Evolutionary conservation across 495 filamentous ascomycete species (phyloP), one percentile per base, ranked within the genome.

Genomic region (Lentithecium fluviatile): DNA sequence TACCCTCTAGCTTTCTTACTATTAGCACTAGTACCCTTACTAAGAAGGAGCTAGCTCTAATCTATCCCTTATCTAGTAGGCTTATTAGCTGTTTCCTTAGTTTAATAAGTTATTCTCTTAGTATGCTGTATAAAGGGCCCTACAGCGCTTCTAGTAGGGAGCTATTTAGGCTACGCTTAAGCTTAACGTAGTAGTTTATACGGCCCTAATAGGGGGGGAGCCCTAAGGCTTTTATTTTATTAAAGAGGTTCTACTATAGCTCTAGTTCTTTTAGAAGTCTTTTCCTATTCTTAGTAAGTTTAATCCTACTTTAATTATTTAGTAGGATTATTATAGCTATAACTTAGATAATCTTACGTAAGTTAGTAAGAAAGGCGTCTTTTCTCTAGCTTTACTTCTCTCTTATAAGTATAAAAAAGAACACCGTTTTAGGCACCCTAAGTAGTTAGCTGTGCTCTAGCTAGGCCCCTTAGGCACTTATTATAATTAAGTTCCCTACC

Each of bases 11-110:
- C 19, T 49, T 49, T 26, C 23, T 49, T 3, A 15, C 23, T 21
- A 49, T n/a, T 38, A 38, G 24, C 17, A 53, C 50, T 53, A 38
- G 29, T 53, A 53, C 12, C 7, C 21, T 26, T 38, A 53, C n/a
- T 53, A 53, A 38, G 11, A 25, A 53, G 17, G 19, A 37, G 50
- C 29, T 53, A 38, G 29, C 36, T 12, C 4, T 38, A 19, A 53
- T 38, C 3, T 38, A 38, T 53, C 19, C 12, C 34, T 53, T 53
- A 53, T 53, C 15, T 53, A 37, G 13, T 1, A 53, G 17, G 50
- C 21, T 53, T 15, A 19, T 53, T 1, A 53, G 50, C 38, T 21
- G 19, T 21, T 20, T 38, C 0, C 38, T 38, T 1, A 53, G 50
- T 12, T 38, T 19, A 38, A 53, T 6, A 0, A 53, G 34, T 38